Evolutionary conservation across 345 rosid species (phyloP).

Genomic region (Eucalyptus leucophloia): DNA sequence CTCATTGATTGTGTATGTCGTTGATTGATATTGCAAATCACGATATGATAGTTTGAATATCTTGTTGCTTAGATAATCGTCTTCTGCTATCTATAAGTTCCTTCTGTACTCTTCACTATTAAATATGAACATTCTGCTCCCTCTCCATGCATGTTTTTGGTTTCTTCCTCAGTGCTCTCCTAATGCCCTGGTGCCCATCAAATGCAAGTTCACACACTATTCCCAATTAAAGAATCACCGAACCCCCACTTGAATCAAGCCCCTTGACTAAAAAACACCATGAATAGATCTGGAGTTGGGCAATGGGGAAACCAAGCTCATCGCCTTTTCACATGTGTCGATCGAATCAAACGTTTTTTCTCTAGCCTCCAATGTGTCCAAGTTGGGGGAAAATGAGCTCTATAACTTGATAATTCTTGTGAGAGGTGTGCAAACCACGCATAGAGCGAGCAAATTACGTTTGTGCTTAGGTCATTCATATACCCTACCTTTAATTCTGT

Average conservation of each 20-base stretch:
- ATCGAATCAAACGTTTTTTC: background rate
- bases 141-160: background rate
- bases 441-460: background rate
- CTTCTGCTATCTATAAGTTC: background rate
- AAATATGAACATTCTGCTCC: background rate
- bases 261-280: background rate
- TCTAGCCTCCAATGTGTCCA: background rate
- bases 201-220: background rate
- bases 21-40: background rate
- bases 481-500: background rate
- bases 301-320: background rate
- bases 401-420: background rate
- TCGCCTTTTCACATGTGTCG: background rate
- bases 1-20: background rate
- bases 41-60: background rate
- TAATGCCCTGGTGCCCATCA: background rate
- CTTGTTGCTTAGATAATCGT: background rate
- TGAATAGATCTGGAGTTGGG: background rate
- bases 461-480: background rate
- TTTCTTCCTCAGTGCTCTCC: background rate
- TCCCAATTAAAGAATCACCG: background rate
- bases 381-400: background rate
- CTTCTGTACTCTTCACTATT: background rate
- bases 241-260: background rate
- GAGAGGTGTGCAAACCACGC: background rate